These are phyloP conservation scores for Colletotrichum tamarilloi DNA, from an alignment of 2,329 filamentous ascomycete species.

Conservation along the genomic window DNA sequence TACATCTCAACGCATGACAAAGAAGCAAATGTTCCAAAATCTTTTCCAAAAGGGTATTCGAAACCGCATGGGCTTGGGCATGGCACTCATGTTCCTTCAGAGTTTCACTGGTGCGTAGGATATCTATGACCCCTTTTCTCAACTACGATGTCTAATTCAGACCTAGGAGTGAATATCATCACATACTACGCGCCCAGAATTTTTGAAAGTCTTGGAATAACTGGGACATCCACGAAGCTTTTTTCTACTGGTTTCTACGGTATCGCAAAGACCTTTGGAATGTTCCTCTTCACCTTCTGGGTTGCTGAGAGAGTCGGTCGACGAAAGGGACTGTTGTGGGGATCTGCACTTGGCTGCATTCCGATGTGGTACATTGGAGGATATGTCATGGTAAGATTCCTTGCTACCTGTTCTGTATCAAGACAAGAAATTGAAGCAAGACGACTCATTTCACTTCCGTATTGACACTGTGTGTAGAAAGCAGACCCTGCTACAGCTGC, in stretches of 20 bases:
- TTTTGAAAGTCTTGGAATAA: conserved; percentile 50
- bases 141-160: too few relatives aligned
- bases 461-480: neutral
- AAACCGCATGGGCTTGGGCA: conserved; percentile 60
- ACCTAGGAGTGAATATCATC: too few relatives aligned
- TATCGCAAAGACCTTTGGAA: conserved; percentile 49
- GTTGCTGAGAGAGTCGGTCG: conserved; percentile 60
- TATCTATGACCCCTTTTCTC: neutral
- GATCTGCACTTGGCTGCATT: conserved; percentile 51
- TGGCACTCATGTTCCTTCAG: conserved; percentile 61
- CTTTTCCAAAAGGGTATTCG: conserved; percentile 49
- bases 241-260: conserved; percentile 56
- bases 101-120: conserved; percentile 41
- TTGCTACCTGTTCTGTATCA: neutral
- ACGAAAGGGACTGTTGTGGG: conserved; percentile 58
- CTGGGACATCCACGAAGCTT: conserved; percentile 45
- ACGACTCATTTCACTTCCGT: neutral
- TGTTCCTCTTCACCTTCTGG: conserved; percentile 53
- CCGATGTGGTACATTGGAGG: conserved; percentile 54
- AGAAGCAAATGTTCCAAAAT: conserved; percentile 44
- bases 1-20: conserved; percentile 44
- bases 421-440: neutral
- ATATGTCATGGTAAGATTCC: conserved; percentile 43
- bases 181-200: conserved; percentile 36
- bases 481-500: conserved; percentile 50